Conservation (phyloP, 768 basidiomycete species). For the Pleurotus platypus region DNA sequence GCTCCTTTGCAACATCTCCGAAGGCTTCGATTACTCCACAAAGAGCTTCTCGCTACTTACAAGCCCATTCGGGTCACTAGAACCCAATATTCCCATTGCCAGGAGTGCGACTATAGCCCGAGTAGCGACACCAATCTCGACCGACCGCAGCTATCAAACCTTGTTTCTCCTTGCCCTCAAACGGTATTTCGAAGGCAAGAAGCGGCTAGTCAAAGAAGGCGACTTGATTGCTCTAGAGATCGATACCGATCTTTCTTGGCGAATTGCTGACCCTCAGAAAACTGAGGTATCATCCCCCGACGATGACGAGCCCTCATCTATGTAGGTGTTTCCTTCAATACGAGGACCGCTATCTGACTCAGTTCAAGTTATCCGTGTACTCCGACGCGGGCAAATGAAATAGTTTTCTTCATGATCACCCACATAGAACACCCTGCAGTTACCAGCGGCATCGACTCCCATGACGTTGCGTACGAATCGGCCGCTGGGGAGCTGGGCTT, state of each 20-base stretch:
- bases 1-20: constrained; percentile 51
- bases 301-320: no score
- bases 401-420: constrained; percentile 77
- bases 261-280: constrained; percentile 10
- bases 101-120: constrained; percentile 70
- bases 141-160: constrained; percentile 59
- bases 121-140: constrained; percentile 73
- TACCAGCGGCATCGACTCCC: constrained; percentile 22
- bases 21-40: constrained; percentile 17
- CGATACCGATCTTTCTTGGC: constrained; percentile 41
- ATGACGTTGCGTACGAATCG: constrained; percentile 52
- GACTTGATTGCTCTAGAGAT: constrained; percentile 70
- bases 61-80: constrained; percentile 58
- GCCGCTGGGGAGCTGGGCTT: constrained; percentile 76
- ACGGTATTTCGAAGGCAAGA: constrained; percentile 50
- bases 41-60: constrained; percentile 32
- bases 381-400: constrained; percentile 32
- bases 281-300: neutral
- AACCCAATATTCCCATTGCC: constrained; percentile 66
- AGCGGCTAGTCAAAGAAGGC: constrained; percentile 63
- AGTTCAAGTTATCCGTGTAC: constrained; percentile 13
- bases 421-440: constrained; percentile 66
- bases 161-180: constrained; percentile 61
- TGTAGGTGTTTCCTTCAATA: no score
- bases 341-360: no score